Base-by-base conservation (phyloP, 225 moss, liverwort and hornwort genomes). In the Rhytidiadelphus loreus region DNA sequence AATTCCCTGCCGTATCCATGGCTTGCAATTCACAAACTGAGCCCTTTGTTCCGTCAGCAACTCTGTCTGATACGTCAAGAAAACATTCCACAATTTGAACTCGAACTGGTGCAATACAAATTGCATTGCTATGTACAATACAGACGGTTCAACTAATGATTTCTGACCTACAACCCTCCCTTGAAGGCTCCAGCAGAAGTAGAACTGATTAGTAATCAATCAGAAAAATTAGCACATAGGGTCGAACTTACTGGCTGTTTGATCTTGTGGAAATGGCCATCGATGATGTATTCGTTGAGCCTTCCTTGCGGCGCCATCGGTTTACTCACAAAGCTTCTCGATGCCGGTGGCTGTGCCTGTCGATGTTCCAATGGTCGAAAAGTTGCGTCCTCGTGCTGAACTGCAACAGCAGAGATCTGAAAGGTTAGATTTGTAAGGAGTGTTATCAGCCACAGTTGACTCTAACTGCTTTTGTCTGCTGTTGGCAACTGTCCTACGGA, bases 261-360 rank as follows among this genome's bases (percentile, higher is more conserved):
- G 61, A 59, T 76, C 60, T 12, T 86, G 88, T 92, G 92, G 57
- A 92, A 92, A 62, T 76, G 88, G 58, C 90, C 90, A 55, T 92
- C 89, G 46, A 93, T 87, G 76, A 93, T 86, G 62, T 91, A 86
- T 77, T 93, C 89, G 61, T 93, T 91, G 79, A 87, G 79, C 80
- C 52, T 93, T 37, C 89, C 89, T 80, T 90, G 88, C 35, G 89
- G 91, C 73, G 92, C 92, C 87, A 93, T 82, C 57, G 83, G 83
- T 74, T 91, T 86, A 55, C 85, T 83, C 32, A 89, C 86, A 8
- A 74, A 71, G 55, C 24, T 85, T 72, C 86, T 87, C 39, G 59
- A 72, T n/a, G 86, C 68, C 77, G 60, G 87, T 65, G 53, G 72
- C 46, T 69, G 33, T 56, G 79, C 83, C 43, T 79, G 69, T 62